These are phyloP conservation scores for Diospyros kaki DNA, from an alignment of 148 eudicot genomes.

Conservation along the genomic window DNA sequence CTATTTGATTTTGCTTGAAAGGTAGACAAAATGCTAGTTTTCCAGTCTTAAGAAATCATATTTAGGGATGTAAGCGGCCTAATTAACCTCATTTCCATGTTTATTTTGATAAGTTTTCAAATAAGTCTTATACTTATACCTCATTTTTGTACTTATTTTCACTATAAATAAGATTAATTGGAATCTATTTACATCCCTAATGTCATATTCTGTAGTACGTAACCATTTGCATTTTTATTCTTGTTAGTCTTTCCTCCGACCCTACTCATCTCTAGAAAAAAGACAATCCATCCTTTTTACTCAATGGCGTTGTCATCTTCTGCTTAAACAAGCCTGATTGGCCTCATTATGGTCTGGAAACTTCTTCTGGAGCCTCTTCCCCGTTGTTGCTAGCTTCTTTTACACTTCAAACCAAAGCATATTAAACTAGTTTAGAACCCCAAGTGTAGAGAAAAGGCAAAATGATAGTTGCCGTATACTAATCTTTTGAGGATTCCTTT, in stretches of 20 bases:
- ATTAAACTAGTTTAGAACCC: no score
- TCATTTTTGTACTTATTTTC: no score
- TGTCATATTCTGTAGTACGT: constrained; percentile 43
- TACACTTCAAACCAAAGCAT: neutral
- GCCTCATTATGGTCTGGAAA: constrained; percentile 17
- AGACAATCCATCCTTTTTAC: constrained; percentile 40
- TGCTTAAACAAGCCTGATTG: constrained; percentile 38
- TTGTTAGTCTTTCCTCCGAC: constrained; percentile 40
- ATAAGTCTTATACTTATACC: no score
- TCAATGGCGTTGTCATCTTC: constrained; percentile 39
- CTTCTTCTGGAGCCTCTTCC: constrained; percentile 23
- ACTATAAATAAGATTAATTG: no score
- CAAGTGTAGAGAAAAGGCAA: no score
- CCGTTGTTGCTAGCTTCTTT: constrained; percentile 25
- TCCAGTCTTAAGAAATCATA: constrained; percentile 35
- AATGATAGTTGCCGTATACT: constrained; percentile 25
- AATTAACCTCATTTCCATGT: no score
- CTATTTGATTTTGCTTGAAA: constrained; percentile 47
- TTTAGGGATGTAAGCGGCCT: no score
- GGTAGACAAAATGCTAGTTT: constrained; percentile 42
- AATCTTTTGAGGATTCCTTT: constrained; percentile 21
- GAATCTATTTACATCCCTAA: no score
- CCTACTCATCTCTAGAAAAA: neutral
- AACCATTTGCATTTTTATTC: constrained; percentile 40
- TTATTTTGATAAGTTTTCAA: no score